These are phyloP conservation scores for Lathyrus tuberosus DNA, from an alignment of 306 rosid species.

Conservation along the genomic window DNA sequence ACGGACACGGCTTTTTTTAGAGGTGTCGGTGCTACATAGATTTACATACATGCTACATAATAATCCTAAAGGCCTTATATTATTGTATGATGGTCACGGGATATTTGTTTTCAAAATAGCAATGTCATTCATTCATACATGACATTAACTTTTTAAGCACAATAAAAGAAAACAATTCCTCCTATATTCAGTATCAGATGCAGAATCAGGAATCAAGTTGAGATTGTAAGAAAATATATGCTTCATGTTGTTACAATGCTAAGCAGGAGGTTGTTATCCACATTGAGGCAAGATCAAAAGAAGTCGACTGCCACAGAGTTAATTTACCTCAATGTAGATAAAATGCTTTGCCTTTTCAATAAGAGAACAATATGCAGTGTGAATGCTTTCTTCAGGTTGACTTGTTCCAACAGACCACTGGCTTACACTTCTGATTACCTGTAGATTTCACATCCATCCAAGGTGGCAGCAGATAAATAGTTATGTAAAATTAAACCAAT, in stretches of 20 bases:
- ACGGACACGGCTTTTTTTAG: too few relatives aligned
- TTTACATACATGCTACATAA: not conserved
- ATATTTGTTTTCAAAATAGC: conserved; percentile 21
- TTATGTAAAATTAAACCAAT: conserved; percentile 22
- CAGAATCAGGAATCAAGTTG: conserved; percentile 15
- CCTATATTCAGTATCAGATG: conserved; percentile 10
- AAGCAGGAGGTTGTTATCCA: conserved; percentile 28
- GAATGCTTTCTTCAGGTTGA: conserved; percentile 91
- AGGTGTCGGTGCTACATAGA: too few relatives aligned
- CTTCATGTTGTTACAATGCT: conserved; percentile 22
- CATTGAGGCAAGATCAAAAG: conserved; percentile 25
- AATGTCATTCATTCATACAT: conserved; percentile 6
- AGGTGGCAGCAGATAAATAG: conserved; percentile 21
- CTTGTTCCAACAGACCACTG: conserved; percentile 99
- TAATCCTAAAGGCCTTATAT: conserved; percentile 8
- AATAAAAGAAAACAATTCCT: not conserved
- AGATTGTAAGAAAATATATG: conserved; percentile 10
- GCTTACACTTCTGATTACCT: conserved; percentile 96
- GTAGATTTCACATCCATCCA: conserved; percentile 43
- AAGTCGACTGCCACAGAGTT: conserved; percentile 15
- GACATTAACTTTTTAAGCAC: conserved; percentile 25
- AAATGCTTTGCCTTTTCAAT: conserved; percentile 92
- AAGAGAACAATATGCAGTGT: conserved; percentile 88
- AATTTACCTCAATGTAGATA: conserved; percentile 88
- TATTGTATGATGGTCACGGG: not conserved